Percentiles rank a stretch among this genome's conserved stretches.
phyloP scores from a whole-genome alignment of 2,329 filamentous ascomycete species.

The Leptodontidium sp. region DNA sequence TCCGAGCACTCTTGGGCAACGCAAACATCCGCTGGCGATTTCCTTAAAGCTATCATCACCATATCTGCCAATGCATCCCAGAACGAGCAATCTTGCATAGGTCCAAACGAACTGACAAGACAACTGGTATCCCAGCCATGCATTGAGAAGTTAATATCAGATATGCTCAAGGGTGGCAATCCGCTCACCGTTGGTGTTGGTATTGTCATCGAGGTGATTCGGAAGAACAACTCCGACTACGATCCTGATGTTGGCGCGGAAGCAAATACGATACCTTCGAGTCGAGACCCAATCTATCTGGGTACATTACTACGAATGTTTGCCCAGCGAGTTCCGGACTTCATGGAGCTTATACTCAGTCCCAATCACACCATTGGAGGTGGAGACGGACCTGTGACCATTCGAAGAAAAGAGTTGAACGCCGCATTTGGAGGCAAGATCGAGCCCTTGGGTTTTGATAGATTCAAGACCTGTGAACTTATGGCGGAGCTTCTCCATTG shows the following conservation, averaged over 20 bases:
- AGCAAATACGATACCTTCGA: slow-evolving; percentile 80
- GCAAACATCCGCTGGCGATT: slow-evolving; percentile 96
- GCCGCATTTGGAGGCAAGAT: slow-evolving; percentile 92
- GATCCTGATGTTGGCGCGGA: slow-evolving; percentile 90
- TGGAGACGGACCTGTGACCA: slow-evolving; percentile 63
- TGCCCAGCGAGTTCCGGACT: slow-evolving; percentile 89
- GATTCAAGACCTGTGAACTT: slow-evolving; percentile 98
- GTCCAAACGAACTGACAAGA: slow-evolving; percentile 93
- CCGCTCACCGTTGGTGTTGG: slow-evolving; percentile 95
- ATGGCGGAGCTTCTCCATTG: slow-evolving; percentile 98
- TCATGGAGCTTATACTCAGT: slow-evolving; percentile 89
- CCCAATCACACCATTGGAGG: slow-evolving; percentile 66
- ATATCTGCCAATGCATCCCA: slow-evolving; percentile 98
- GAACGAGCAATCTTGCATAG: slow-evolving; percentile 98
- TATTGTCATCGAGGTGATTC: slow-evolving; percentile 97
- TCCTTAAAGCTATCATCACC: slow-evolving; percentile 98
- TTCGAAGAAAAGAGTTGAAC: slow-evolving; percentile 76
- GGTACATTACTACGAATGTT: slow-evolving; percentile 90
- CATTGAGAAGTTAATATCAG: slow-evolving; percentile 82
- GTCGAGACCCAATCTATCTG: slow-evolving; percentile 92
- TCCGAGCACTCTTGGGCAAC: slow-evolving; percentile 87
- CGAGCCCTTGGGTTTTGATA: slow-evolving; percentile 93
- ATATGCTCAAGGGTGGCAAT: slow-evolving; percentile 94
- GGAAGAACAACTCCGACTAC: slow-evolving; percentile 99
- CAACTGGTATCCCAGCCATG: slow-evolving; percentile 90